Percentiles rank a stretch among this genome's conserved stretches.
Evolutionary conservation across 208 protist species (phyloP).

Genomic region (Leishmania martiniquensis): DNA sequence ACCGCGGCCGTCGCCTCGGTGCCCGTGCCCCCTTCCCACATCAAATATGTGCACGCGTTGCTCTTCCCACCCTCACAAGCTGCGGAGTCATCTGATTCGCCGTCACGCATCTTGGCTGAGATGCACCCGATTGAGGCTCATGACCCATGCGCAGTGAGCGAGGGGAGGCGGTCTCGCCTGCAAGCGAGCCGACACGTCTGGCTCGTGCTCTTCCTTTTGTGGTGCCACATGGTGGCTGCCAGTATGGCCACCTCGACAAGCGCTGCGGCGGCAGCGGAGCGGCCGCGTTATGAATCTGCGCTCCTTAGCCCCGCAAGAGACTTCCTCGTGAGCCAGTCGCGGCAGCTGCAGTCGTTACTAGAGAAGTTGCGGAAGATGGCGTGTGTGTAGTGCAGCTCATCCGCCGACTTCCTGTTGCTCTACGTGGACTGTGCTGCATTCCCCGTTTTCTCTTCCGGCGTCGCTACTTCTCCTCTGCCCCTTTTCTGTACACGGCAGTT

Average conservation of each 20-base stretch:
- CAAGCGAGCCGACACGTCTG: constrained; percentile 39
- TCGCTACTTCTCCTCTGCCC: too few species aligned
- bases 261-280: neutral
- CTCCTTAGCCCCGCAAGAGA: neutral
- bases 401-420: neutral
- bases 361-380: neutral
- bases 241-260: neutral
- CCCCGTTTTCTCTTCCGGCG: neutral
- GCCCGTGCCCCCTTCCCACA: neutral
- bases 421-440: neutral
- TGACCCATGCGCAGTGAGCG: neutral
- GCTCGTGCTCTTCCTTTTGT: constrained; percentile 49
- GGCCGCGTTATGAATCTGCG: neutral
- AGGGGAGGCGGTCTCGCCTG: constrained; percentile 28
- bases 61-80: constrained; percentile 13
- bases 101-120: neutral
- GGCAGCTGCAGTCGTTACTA: constrained; percentile 7
- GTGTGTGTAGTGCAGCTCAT: neutral
- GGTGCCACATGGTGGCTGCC: constrained; percentile 31
- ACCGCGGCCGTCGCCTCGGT: neutral
- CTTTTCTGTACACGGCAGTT: neutral
- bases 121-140: constrained; percentile 15
- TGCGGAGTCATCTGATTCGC: neutral
- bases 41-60: constrained; percentile 5
- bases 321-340: constrained; percentile 11